Base-by-base conservation (phyloP, 352 stramenopile species). In the Phytophthora boehmeriae region DNA sequence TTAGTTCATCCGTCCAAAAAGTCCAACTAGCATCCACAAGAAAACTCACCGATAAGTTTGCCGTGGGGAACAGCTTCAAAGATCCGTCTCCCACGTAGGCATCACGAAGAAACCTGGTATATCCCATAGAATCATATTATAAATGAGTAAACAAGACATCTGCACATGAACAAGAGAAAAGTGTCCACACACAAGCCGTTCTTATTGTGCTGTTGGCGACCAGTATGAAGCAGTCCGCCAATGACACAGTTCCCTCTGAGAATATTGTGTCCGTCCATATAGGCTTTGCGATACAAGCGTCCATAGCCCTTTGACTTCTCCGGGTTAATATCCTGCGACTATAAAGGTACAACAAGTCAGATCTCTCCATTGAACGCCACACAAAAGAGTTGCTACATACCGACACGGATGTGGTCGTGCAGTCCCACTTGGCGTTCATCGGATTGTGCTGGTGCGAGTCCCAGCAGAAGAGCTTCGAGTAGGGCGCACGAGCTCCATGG, bases 381-480 rank as follows among this genome's bases (percentile, higher is more conserved):
- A 11, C 8, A 17, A 47, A 27, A 16, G 17, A 27, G 16, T 16
- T 25, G 28, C 39, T 32, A 14, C 78, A 5, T 73, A 95, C 87
- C 67, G 82, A 90, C 38, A 95, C 82, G 11, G 80, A 87, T 28
- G 73, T 78, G 36, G 80, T 80, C 13, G 68, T 80, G 77, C 87
- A 95, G 43, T 83, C 78, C 87, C 87, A 95, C 59, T 74, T 63
- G 51, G 72, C 79, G 23, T 80, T 73, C 77, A 95, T 88, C 10
- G 87, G 87, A 58, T 90, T 94, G 51, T 90, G 63, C 17, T 78
- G 70, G 19, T 55, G 65, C 30, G 58, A 36, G 47, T 95, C 85
- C 87, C 87, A 95, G 73, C 87, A 95, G 54, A 90, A 93, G 5
- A 95, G 61, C 19, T 51, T 68, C 14, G 73, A 72, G 68, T 94